phyloP scores from a whole-genome alignment of 164 flowering plant genomes.

The Magnolia kwangsiensis region DNA sequence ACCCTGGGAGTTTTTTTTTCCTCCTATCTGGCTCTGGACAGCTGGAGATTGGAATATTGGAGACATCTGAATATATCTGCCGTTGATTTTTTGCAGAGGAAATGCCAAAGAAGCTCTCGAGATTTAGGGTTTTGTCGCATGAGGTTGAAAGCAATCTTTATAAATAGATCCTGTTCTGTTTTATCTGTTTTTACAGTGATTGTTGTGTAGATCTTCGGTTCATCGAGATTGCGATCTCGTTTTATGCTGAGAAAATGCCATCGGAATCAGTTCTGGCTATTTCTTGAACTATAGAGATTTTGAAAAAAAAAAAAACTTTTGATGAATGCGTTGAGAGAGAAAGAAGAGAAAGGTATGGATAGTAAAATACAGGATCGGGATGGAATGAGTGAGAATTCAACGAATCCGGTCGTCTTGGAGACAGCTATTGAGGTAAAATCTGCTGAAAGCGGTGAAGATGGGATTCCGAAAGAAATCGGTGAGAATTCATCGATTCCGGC shows the following conservation, averaged over 20 bases:
- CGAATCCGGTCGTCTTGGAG: neutral
- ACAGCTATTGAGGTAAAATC: slow-evolving; percentile 1
- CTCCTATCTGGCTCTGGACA: neutral
- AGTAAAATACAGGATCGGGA: neutral
- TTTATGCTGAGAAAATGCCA: neutral
- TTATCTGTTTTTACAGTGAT: too few species aligned
- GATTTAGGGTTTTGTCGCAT: neutral
- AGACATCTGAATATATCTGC: neutral
- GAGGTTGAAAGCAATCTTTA: neutral
- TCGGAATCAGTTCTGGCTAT: too few species aligned
- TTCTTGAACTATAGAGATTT: too few species aligned
- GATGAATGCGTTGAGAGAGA: neutral
- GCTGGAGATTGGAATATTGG: neutral
- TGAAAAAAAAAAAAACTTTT: neutral
- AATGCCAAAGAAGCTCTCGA: neutral
- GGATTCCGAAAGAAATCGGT: neutral
- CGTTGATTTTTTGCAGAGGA: neutral
- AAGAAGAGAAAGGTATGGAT: neutral
- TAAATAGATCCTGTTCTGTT: neutral
- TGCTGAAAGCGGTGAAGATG: neutral
- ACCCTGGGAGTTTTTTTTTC: neutral
- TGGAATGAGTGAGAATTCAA: slow-evolving; percentile 1
- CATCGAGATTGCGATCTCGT: neutral
- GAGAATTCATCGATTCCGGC: slow-evolving; percentile 3
- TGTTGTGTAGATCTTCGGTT: neutral